phyloP scores from a whole-genome alignment of 208 protist genomes.

The Leishmania major region DNA sequence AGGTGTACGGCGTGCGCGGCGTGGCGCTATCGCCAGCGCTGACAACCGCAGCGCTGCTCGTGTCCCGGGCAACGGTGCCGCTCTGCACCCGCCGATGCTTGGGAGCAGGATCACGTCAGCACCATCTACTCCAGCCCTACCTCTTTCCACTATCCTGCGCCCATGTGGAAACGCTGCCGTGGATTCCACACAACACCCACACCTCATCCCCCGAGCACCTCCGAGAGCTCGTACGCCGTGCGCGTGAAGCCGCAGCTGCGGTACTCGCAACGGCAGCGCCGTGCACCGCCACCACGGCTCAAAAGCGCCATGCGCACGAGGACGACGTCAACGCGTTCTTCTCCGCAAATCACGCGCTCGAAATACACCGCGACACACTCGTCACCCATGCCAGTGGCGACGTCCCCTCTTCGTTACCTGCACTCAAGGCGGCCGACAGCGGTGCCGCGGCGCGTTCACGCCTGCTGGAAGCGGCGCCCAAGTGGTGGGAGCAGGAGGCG shows the following conservation, averaged over 20 bases:
- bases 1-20: not conserved
- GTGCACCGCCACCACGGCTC: not conserved
- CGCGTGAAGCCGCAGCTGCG: not conserved
- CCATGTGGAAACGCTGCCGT: not conserved
- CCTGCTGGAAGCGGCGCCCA: constrained; percentile 15
- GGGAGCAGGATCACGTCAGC: not conserved
- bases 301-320: not conserved
- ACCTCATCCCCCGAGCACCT: not conserved
- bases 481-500: constrained; percentile 10
- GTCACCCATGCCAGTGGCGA: not conserved
- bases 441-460: not conserved
- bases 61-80: not conserved
- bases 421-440: not conserved
- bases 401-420: not conserved
- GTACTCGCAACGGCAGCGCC: constrained; percentile 2
- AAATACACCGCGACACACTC: constrained; percentile 5
- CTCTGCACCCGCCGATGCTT: not conserved
- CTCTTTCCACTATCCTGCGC: constrained; percentile 1
- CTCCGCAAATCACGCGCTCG: not conserved
- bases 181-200: not conserved
- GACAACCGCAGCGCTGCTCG: constrained; percentile 1
- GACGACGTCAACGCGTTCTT: constrained; percentile 28
- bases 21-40: constrained; percentile 16
- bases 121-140: not conserved
- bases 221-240: not conserved